Evolutionary conservation across 2,329 filamentous ascomycete species (phyloP), one percentile per base, ranked within the genome.

Genomic region (Metarhizium brunneum): DNA sequence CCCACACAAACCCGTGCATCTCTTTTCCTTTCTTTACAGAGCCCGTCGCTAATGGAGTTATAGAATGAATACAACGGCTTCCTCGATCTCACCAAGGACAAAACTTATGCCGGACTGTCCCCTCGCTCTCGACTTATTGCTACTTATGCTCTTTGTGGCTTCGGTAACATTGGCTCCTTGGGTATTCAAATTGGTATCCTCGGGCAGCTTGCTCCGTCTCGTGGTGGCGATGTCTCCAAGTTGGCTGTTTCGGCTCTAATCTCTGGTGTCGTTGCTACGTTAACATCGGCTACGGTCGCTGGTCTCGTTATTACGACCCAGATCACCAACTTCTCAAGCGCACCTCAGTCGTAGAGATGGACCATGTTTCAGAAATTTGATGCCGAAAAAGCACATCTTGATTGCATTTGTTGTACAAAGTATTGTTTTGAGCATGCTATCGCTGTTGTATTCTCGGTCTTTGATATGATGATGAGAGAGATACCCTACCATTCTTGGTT

Each of bases 171-270:
- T 62, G 87, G 88, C 54, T 92, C 89, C 35, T 80, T 95, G 50
- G 90, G 90, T 68, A 92, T 90, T 55, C 90, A 95, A 72, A 94
- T 95, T 58, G 90, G 90, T 75, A 89, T 95, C 57, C 79, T 95
- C 53, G 83, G 86, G 4, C 90, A 95, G 73, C 82, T 95, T 58
- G 86, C 88, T 0, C 90, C 90, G 0, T 77, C 78, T 4, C 83
- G 90, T 48, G 80, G 82, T 42, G 88, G 86, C 56, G 88, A 94
- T 63, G 86, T 95, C 11, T 85, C 88, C 4, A 78, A 78, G 50
- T 79, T 95, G 32, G 90, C 90, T 3, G 56, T 95, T 20, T 91
- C 86, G 36, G 88, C 90, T 6, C 78, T 95, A 60, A 68, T 91
- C 53, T 86, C 88, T 0, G 90, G 91, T 65, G 83, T 94, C 38